These are phyloP conservation scores for Fraxinus angustifolia DNA, from an alignment of 305 asterid species.

Conservation along the genomic window DNA sequence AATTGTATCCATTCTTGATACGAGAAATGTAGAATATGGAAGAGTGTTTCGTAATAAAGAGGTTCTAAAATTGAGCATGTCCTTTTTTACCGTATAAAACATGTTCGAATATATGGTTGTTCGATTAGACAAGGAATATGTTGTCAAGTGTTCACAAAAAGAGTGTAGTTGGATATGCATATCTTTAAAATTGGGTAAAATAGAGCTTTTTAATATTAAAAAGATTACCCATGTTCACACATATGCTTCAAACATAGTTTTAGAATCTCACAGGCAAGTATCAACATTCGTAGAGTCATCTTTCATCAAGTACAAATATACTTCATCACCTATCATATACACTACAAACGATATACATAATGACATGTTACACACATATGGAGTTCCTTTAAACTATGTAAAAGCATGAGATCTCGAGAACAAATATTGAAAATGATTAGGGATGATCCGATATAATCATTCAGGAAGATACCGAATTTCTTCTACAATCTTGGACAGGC, in stretches of 20 bases:
- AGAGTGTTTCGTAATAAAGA: no score
- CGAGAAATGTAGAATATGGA: background rate
- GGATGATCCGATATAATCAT: background rate
- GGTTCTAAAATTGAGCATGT: background rate
- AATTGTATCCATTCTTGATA: background rate
- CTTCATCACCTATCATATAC: background rate
- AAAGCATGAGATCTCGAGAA: background rate
- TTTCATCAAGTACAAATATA: background rate
- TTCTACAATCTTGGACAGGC: background rate
- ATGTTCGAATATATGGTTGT: background rate
- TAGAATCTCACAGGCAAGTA: background rate
- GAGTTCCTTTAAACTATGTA: background rate
- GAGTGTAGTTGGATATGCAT: background rate
- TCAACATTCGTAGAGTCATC: background rate
- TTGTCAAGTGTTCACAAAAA: background rate
- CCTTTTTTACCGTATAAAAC: background rate
- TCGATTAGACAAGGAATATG: no score
- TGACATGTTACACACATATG: background rate
- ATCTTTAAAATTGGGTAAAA: no score
- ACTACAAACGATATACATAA: background rate
- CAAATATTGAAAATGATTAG: background rate
- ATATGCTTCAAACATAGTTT: background rate
- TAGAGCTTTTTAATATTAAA: background rate
- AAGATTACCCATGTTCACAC: background rate
- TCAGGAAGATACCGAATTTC: background rate